Conservation (phyloP, 2,329 filamentous ascomycete species). For the Purpureocillium lavendulum region DNA sequence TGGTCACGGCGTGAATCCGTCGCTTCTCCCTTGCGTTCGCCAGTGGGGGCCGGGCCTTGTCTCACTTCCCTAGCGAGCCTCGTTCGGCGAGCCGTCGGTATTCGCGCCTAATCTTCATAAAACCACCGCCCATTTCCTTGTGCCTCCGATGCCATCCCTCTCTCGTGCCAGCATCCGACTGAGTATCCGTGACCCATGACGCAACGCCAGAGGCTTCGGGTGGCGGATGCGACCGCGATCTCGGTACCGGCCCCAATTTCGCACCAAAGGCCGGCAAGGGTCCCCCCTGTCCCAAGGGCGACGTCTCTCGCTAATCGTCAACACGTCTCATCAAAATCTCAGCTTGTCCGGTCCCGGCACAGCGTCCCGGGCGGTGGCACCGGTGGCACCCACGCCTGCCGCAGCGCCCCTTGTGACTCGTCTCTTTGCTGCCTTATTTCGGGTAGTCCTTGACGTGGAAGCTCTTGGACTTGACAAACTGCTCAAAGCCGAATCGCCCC, state of each 20-base stretch:
- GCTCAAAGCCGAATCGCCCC: constrained; percentile 85
- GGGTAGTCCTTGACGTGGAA: constrained; percentile 82
- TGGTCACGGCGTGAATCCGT: too few relatives aligned
- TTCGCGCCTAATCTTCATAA: too few relatives aligned
- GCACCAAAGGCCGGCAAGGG: background rate
- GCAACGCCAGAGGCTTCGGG: background rate
- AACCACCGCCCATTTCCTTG: too few relatives aligned
- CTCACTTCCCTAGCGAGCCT: too few relatives aligned
- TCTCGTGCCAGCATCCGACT: too few relatives aligned
- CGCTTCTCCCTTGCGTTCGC: too few relatives aligned
- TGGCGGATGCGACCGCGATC: background rate
- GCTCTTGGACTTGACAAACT: constrained; percentile 94
- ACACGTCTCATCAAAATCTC: background rate
- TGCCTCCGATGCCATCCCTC: too few relatives aligned
- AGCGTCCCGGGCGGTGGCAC: background rate
- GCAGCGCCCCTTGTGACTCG: background rate
- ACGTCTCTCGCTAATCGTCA: constrained; percentile 3
- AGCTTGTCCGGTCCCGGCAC: background rate
- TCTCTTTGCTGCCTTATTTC: constrained; percentile 32
- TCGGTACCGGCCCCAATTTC: background rate
- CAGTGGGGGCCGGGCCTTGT: too few relatives aligned
- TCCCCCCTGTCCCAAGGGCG: background rate
- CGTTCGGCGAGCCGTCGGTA: too few relatives aligned
- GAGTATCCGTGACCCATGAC: background rate
- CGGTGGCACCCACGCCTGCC: background rate